Evolutionary conservation across 768 basidiomycete genomes (phyloP), one percentile per base, ranked within the genome.

Genomic region (Rhodocollybia butyracea): DNA sequence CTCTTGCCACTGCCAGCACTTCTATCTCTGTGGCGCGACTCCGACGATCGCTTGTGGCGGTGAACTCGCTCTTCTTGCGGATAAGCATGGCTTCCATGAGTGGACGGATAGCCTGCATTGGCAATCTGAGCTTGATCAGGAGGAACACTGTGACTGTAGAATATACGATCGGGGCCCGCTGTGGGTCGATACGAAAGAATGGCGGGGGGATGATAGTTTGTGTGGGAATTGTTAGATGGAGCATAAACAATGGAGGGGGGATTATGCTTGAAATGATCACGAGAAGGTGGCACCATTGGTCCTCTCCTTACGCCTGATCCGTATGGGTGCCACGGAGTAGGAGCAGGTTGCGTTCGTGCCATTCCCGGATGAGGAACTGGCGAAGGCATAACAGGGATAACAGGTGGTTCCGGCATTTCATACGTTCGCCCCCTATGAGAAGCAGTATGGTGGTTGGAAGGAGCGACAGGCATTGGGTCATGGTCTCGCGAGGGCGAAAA

Each of bases 211-310:
- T 80, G 70, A 59, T 87, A 87, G 60, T 78, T 76, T 51, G 80
- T 72, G 52, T 65, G 71, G 26, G 73, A 69, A 60, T 76, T 76
- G 52, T 76, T 75, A 36, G 77, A 69, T 41, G 84, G 80, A 19
- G 84, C 83, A 65, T 86, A 85, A 53, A 84, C 74, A 59, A 85
- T 85, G 56, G 82, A 78, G 27, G 84, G 81, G 2, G 78, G 77
- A 27, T 77, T 71, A 54, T 75, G 78, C 55, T 59, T 39, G 59
- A 63, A 59, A 67, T 54, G 59, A 63, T 56, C 62, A 64, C 57
- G 43, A 64, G 19, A 43, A 60, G 74, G 48, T 67, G 55, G 68
- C 69, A 76, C 60, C 73, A 75, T 60, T 67, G 73, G 55, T 60
- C 64, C 59, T 62, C 29, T 13, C 15, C 53, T 54, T 29, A 46